Conservation (phyloP, 2,329 filamentous ascomycete genomes). For the Sarocladiaceae sp. region DNA sequence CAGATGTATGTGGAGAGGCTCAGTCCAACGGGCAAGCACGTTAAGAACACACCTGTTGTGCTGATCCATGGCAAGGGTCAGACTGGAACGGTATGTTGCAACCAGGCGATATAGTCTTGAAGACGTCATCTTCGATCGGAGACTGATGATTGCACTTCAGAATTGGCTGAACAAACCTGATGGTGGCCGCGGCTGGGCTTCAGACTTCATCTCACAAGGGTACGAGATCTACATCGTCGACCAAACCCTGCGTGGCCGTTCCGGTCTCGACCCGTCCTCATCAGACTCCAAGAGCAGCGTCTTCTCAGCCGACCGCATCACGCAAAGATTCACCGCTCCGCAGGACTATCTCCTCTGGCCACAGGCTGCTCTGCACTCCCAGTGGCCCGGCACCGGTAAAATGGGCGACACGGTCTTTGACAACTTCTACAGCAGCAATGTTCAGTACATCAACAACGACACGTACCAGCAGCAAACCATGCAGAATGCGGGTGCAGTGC, state of each 20-base stretch:
- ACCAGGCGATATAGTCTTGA: not conserved
- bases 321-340: constrained; percentile 33
- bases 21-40: constrained; percentile 22
- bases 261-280: constrained; percentile 31
- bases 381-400: constrained; percentile 36
- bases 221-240: constrained; percentile 45
- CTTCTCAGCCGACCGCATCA: constrained; percentile 29
- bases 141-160: constrained; percentile 16
- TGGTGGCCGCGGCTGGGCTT: constrained; percentile 42
- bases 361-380: constrained; percentile 34
- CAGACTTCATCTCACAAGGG: constrained; percentile 39
- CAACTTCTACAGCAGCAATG: constrained; percentile 33
- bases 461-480: constrained; percentile 30
- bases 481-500: constrained; percentile 34
- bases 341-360: constrained; percentile 31
- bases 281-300: constrained; percentile 18
- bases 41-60: constrained; percentile 9
- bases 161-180: constrained; percentile 44
- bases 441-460: constrained; percentile 30
- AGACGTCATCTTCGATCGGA: not conserved
- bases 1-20: constrained; percentile 54
- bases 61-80: constrained; percentile 13
- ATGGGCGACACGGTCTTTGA: constrained; percentile 37
- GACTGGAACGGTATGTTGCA: constrained; percentile 11
- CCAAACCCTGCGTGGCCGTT: constrained; percentile 40